Percentiles rank a stretch among this genome's conserved stretches.
Evolutionary conservation across 108 stramenopile species (phyloP).

Genomic region (Nannochloropsis granulata): DNA sequence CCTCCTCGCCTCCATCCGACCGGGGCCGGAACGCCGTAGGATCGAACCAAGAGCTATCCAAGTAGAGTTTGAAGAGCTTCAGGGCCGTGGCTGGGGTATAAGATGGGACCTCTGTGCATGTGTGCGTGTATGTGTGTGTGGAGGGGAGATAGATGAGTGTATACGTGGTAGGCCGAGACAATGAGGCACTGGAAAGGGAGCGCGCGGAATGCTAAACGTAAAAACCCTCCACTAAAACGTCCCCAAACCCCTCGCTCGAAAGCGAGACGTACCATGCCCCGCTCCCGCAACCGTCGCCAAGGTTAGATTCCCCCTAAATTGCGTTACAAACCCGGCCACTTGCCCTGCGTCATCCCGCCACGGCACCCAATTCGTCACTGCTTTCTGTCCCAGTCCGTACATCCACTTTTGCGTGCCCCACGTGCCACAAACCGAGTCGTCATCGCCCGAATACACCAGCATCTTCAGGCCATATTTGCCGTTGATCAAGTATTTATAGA

Average conservation of each 20-base stretch:
- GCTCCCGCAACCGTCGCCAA: conserved; percentile 2
- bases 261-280: neutral
- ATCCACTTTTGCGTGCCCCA: conserved; percentile 46
- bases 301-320: conserved; percentile 15
- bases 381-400: conserved; percentile 34
- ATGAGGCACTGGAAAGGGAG: too few species aligned
- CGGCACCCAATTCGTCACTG: conserved; percentile 24
- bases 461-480: neutral
- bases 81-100: neutral
- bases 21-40: neutral
- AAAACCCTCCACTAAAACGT: too few species aligned
- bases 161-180: too few species aligned
- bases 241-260: too few species aligned
- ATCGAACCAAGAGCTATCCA: neutral
- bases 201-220: too few species aligned
- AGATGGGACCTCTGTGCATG: neutral
- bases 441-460: conserved; percentile 1
- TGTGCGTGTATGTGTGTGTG: too few species aligned
- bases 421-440: conserved; percentile 36
- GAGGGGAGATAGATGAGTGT: too few species aligned
- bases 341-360: conserved; percentile 39
- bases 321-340: conserved; percentile 44
- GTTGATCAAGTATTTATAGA: neutral
- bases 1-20: neutral
- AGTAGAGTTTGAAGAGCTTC: neutral